Conservation (phyloP, 1,284 basidiomycete species). For the Cryptococcus sp. region DNA sequence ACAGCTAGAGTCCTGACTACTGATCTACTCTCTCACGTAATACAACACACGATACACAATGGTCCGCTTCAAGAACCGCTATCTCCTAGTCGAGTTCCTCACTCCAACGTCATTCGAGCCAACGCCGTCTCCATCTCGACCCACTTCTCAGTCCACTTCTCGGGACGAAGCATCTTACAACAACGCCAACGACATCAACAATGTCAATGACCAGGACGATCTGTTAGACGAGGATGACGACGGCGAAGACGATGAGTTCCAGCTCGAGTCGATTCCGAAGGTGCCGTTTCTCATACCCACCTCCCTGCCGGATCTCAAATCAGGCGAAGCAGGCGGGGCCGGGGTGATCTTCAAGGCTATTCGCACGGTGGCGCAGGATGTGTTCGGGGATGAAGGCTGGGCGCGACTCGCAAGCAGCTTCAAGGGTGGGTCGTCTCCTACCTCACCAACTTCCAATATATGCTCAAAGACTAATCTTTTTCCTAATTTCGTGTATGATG, state of each 20-base stretch:
- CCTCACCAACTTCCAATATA: not conserved
- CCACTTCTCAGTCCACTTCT: not conserved
- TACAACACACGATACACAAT: constrained; percentile 17
- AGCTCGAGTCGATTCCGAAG: constrained; percentile 23
- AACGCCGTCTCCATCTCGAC: constrained; percentile 5
- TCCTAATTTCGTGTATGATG: constrained; percentile 2
- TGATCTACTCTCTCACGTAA: too few species aligned
- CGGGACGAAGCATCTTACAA: not conserved
- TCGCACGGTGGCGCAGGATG: constrained; percentile 28
- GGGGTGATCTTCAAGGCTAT: constrained; percentile 36
- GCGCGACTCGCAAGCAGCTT: constrained; percentile 45
- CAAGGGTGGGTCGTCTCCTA: constrained; percentile 31
- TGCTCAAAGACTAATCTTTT: not conserved
- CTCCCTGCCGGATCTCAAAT: constrained; percentile 11
- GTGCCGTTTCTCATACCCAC: constrained; percentile 41
- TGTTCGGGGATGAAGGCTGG: constrained; percentile 53
- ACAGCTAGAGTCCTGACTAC: too few species aligned
- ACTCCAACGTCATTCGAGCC: constrained; percentile 25
- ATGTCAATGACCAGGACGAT: constrained; percentile 9
- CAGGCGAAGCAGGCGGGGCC: constrained; percentile 34
- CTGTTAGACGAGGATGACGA: constrained; percentile 21
- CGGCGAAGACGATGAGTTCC: constrained; percentile 28
- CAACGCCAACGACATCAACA: constrained; percentile 13
- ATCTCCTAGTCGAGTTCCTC: constrained; percentile 52
- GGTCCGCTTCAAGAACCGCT: constrained; percentile 53